Base-by-base conservation (phyloP, 2,329 filamentous ascomycete genomes). In the Xylariaceae sp. region DNA sequence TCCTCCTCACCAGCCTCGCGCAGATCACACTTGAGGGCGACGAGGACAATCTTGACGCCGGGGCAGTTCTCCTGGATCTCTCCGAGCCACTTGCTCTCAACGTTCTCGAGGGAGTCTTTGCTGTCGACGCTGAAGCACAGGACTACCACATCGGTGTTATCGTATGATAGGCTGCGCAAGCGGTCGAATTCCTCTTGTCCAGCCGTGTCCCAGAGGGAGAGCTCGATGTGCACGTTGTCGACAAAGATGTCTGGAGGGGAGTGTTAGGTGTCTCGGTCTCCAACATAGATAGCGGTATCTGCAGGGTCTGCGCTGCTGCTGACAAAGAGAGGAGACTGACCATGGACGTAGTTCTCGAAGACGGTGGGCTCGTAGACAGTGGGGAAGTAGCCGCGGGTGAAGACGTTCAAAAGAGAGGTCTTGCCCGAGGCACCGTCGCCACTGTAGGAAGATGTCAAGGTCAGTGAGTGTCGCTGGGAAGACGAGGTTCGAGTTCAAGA, bases 151-250 rank as follows among this genome's bases (percentile, higher is more conserved):
- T 99, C 94, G 48, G 94, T 99, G 69, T 99, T 94, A 61, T 87
- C 94, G 73, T 99, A 99, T 45, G 92, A 97, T 50, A 99, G 83
- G 59, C 91, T 96, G 66, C 94, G 89, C 72, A 99, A 76, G 48
- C 94, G 86, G 74, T 99, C 94, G 75, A 97, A 99, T 82, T 99
- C 94, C 78, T 99, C 94, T 75, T 99, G 94, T 22, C 94, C 94
- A 38, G 94, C 94, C 0, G 94, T 99, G 72, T 99, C 94, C 94
- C 94, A 99, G 54, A 99, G 81, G 53, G 93, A 97, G 50, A 99
- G 81, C 73, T 99, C 94, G 71, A 99, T 96, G 74, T 97, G 93
- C 47, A 92, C 89, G 68, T 88, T 92, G 70, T 99, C 94, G 70
- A 99, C 94, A 72, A 96, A 99, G 71, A 99, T 97, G 71, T 99